Evolutionary conservation across 2,329 filamentous ascomycete genomes (phyloP).

Genomic region (Sclerotinia trifoliorum): DNA sequence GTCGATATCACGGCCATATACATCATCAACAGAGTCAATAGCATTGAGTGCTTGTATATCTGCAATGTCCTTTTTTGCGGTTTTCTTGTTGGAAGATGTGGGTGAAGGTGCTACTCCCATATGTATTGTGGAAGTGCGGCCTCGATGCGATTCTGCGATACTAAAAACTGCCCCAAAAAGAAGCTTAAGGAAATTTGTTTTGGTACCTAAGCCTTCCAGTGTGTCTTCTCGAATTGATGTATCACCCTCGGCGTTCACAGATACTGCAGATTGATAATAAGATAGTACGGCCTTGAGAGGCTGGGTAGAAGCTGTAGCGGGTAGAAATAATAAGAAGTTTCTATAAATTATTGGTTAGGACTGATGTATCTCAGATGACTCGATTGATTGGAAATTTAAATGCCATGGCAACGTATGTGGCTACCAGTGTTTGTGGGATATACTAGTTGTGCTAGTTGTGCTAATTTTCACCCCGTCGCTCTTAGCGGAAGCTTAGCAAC

Average conservation of each 20-base stretch:
- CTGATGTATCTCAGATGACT: neutral
- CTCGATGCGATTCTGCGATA: constrained; percentile 51
- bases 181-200: constrained; percentile 64
- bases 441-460: neutral
- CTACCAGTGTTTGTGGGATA: neutral
- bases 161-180: constrained; percentile 75
- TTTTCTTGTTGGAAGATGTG: constrained; percentile 10
- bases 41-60: constrained; percentile 27
- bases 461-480: neutral
- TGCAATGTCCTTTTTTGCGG: constrained; percentile 23
- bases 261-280: constrained; percentile 87
- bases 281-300: constrained; percentile 80
- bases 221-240: constrained; percentile 88
- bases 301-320: constrained; percentile 59
- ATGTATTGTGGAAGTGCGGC: constrained; percentile 25
- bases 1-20: constrained; percentile 16
- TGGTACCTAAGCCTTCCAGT: constrained; percentile 91
- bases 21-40: constrained; percentile 25
- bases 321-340: constrained; percentile 92
- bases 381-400: neutral
- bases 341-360: constrained; percentile 46
- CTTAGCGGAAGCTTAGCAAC: constrained; percentile 2
- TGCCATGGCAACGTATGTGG: neutral
- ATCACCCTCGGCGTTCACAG: constrained; percentile 90
- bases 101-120: constrained; percentile 16